Conservation (phyloP, 2,329 filamentous ascomycete genomes). For the Ophiostoma novo-ulmi region DNA sequence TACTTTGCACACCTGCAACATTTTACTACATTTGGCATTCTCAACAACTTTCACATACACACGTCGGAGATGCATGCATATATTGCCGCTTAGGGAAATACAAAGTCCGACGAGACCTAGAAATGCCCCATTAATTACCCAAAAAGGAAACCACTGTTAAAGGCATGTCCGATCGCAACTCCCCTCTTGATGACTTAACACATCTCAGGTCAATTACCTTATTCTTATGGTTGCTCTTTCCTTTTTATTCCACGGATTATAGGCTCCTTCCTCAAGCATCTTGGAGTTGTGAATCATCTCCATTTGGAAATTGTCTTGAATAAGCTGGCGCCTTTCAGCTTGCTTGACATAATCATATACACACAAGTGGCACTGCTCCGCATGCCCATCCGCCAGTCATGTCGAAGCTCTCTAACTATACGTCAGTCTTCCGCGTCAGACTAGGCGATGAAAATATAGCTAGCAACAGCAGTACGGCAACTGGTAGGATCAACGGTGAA, state of each 20-base stretch:
- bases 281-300: neutral
- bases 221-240: neutral
- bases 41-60: neutral
- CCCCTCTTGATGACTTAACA: neutral
- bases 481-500: neutral
- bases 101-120: neutral
- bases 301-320: neutral
- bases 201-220: neutral
- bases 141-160: neutral
- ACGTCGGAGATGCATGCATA: neutral
- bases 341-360: neutral
- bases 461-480: neutral
- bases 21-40: neutral
- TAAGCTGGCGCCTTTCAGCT: neutral
- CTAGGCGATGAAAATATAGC: slow-evolving; percentile 11
- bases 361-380: slow-evolving; percentile 1
- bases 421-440: slow-evolving; percentile 28
- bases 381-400: slow-evolving; percentile 2
- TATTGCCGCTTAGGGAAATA: neutral
- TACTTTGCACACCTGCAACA: too few relatives aligned
- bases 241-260: neutral
- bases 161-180: neutral
- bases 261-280: neutral
- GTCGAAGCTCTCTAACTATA: slow-evolving; percentile 22
- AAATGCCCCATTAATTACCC: neutral